Conservation (phyloP, 2,329 filamentous ascomycete species). For the Colletotrichum sp. region DNA sequence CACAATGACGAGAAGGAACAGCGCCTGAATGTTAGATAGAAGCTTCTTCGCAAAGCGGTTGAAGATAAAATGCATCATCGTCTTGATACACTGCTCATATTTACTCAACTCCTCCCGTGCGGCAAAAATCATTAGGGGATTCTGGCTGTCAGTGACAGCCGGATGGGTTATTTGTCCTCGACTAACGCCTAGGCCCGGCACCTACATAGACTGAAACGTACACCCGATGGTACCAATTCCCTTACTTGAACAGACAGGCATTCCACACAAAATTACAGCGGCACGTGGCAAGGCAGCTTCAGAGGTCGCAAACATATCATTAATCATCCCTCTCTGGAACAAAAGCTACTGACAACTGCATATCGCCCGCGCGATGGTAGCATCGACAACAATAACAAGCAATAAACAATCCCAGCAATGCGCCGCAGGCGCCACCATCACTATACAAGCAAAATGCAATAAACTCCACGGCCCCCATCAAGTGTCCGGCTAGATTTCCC, state of each 20-base stretch:
- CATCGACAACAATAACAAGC: too few relatives aligned
- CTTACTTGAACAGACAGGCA: background rate
- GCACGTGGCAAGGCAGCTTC: background rate
- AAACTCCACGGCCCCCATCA: background rate
- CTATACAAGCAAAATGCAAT: background rate
- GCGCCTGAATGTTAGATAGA: background rate
- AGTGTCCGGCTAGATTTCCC: background rate
- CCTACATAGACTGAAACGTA: background rate
- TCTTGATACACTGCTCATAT: background rate
- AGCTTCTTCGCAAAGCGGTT: background rate
- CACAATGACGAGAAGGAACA: background rate
- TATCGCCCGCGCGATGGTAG: too few relatives aligned
- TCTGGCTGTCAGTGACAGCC: background rate
- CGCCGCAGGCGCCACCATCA: background rate
- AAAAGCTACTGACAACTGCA: background rate
- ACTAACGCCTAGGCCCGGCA: background rate
- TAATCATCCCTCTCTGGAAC: background rate
- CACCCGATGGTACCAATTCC: rapidly evolving
- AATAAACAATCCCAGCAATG: background rate
- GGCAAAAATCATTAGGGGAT: rapidly evolving
- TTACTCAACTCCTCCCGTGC: rapidly evolving
- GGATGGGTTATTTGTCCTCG: background rate
- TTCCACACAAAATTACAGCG: rapidly evolving
- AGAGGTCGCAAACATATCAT: background rate
- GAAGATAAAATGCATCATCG: background rate